phyloP scores from a whole-genome alignment of 2,329 filamentous ascomycete genomes.

The Pseudogymnoascus sp. region DNA sequence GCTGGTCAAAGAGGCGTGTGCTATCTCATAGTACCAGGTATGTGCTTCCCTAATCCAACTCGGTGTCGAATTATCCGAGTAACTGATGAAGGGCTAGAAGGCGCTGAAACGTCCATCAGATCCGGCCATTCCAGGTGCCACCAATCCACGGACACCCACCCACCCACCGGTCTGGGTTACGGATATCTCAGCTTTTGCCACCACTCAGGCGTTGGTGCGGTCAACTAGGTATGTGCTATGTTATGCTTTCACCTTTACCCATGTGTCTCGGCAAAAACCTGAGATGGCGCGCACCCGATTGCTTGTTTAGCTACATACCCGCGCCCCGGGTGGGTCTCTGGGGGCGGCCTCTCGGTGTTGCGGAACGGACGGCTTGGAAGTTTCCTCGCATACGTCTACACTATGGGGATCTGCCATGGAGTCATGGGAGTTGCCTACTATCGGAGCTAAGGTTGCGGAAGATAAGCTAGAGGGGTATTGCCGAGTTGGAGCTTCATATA shows the following conservation, averaged over 20 bases:
- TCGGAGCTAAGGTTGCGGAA: not conserved
- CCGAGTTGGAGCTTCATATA: slow-evolving; percentile 1
- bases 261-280: not conserved
- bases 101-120: not conserved
- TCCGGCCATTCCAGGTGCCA: not conserved
- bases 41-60: not conserved
- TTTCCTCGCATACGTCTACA: not conserved
- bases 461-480: not conserved
- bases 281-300: not conserved
- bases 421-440: not conserved
- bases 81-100: not conserved
- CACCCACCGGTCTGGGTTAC: not conserved
- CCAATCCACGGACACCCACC: not conserved
- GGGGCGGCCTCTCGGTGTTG: not conserved
- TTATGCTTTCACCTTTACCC: not conserved
- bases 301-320: not conserved
- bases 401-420: not conserved
- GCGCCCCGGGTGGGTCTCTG: not conserved
- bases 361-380: not conserved
- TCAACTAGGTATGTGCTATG: not conserved
- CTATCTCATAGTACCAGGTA: not conserved
- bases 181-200: not conserved
- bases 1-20: not conserved
- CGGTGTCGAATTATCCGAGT: not conserved
- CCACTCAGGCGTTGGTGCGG: not conserved